Conservation (phyloP, 176 grass and related monocot species). For the Bothriochloa decipiens region DNA sequence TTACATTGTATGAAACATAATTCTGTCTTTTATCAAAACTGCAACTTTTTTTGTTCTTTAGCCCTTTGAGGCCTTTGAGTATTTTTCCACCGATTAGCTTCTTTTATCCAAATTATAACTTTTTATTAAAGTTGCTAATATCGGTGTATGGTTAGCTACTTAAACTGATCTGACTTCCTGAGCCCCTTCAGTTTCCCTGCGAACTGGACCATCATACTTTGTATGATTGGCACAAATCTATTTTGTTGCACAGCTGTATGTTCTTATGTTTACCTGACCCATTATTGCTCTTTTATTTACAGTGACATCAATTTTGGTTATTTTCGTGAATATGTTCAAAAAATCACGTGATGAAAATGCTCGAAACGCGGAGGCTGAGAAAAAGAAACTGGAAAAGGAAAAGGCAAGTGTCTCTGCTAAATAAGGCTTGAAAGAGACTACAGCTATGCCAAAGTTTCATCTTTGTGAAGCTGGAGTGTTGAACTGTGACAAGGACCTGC, state of each 20-base stretch:
- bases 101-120: slow-evolving; percentile 1
- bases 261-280: slow-evolving; percentile 39
- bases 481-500: slow-evolving; percentile 24
- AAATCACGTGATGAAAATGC: slow-evolving; percentile 97
- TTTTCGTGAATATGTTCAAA: slow-evolving; percentile 96
- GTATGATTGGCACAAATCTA: slow-evolving; percentile 17
- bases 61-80: neutral
- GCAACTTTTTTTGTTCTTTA: neutral
- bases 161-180: neutral
- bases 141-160: neutral
- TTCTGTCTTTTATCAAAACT: neutral
- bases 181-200: slow-evolving; percentile 1
- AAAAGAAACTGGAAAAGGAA: slow-evolving; percentile 88
- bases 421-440: slow-evolving; percentile 43
- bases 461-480: neutral
- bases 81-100: neutral
- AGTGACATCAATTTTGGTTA: slow-evolving; percentile 95
- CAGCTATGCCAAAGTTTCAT: slow-evolving; percentile 9
- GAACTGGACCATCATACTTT: neutral
- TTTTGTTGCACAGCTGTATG: slow-evolving; percentile 9
- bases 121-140: slow-evolving; percentile 25
- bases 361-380: slow-evolving; percentile 71
- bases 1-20: neutral
- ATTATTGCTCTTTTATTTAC: slow-evolving; percentile 49
- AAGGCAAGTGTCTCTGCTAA: slow-evolving; percentile 50